Percentiles rank a stretch among this genome's conserved stretches.
These are phyloP conservation scores for Vigna nakashimae DNA, from an alignment of 306 rosid species.

Conservation along the genomic window DNA sequence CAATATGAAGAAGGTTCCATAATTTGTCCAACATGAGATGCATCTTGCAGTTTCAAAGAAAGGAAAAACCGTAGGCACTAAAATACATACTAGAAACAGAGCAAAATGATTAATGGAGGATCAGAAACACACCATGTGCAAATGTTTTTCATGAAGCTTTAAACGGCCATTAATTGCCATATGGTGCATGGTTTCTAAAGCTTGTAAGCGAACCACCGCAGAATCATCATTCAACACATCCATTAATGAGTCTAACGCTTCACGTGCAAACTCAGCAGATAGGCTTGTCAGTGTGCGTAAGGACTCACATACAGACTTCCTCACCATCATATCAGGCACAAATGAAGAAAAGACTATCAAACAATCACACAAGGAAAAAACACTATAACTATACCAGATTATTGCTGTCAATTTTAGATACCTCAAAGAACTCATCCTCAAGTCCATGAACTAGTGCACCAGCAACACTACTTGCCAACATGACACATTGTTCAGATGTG, in stretches of 20 bases:
- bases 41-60: not conserved
- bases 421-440: conserved; percentile 95
- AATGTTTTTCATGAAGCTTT: conserved; percentile 70
- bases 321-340: conserved; percentile 66
- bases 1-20: conserved; percentile 8
- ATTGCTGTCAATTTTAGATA: conserved; percentile 45
- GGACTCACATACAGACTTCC: conserved; percentile 76
- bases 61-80: conserved; percentile 22
- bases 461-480: conserved; percentile 63
- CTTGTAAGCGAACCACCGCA: conserved; percentile 66
- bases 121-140: conserved; percentile 69
- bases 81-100: conserved; percentile 21
- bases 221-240: conserved; percentile 82
- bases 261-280: conserved; percentile 66
- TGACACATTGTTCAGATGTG: conserved; percentile 56
- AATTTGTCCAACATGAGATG: conserved; percentile 19
- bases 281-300: conserved; percentile 60
- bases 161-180: conserved; percentile 67
- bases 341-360: conserved; percentile 20
- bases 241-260: conserved; percentile 72
- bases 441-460: conserved; percentile 91
- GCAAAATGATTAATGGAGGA: conserved; percentile 13
- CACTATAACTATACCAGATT: conserved; percentile 13
- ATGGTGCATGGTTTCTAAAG: conserved; percentile 78
- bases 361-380: conserved; percentile 22